phyloP scores from a whole-genome alignment of 2,329 filamentous ascomycete species.

The Apiospora sp. region DNA sequence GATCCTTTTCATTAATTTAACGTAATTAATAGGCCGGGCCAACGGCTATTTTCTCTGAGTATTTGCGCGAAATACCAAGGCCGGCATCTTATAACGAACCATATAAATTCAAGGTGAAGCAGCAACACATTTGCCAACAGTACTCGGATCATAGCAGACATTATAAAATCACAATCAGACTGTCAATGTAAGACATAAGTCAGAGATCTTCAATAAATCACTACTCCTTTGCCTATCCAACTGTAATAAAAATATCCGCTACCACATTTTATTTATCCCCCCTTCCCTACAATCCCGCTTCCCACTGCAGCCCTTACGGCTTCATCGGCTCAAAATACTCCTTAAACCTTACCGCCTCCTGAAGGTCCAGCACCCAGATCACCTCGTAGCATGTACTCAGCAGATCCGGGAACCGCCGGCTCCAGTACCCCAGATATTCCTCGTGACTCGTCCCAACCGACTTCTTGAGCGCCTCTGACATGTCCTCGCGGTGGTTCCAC shows the following conservation, averaged over 20 bases:
- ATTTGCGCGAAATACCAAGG: neutral
- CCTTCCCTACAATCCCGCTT: neutral
- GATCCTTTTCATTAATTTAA: neutral
- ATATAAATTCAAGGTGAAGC: neutral
- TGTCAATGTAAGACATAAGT: neutral
- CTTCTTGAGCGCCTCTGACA: conserved; percentile 78
- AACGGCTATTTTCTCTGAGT: too few relatives aligned
- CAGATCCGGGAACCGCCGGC: conserved; percentile 77
- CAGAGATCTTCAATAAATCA: neutral
- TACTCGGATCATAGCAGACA: neutral
- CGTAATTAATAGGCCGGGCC: too few relatives aligned
- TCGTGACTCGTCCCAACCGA: conserved; percentile 77
- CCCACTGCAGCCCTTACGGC: conserved; percentile 29
- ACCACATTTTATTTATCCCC: neutral
- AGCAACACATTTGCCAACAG: neutral
- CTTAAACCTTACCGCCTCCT: conserved; percentile 70
- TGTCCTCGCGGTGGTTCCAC: conserved; percentile 97
- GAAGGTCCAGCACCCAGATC: conserved; percentile 71
- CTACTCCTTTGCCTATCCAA: neutral
- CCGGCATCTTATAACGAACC: neutral
- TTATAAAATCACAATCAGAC: neutral
- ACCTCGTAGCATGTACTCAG: conserved; percentile 82
- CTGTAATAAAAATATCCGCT: neutral
- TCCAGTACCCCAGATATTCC: conserved; percentile 87
- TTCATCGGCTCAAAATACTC: conserved; percentile 65